Conservation (phyloP, 2,329 filamentous ascomycete genomes). For the Verruconis gallopava region DNA sequence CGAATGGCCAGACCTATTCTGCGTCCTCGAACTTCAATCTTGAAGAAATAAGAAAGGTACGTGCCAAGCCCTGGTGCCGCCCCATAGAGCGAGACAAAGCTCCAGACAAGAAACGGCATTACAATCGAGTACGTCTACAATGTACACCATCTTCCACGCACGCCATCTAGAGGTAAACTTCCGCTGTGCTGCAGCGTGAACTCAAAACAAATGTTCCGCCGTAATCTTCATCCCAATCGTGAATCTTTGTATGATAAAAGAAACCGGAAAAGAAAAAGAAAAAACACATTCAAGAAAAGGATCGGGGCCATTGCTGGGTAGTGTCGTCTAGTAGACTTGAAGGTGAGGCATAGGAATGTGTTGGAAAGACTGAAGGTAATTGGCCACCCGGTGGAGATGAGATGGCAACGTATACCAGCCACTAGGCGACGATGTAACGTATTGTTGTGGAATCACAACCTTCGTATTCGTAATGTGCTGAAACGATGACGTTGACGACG, state of each 20-base stretch:
- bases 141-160: neutral
- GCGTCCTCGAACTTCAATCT: too few species aligned
- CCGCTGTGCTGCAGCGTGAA: too few species aligned
- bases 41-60: too few species aligned
- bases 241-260: too few species aligned
- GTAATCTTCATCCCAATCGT: too few species aligned
- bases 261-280: neutral
- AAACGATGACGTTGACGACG: conserved; percentile 9
- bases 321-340: conserved; percentile 6
- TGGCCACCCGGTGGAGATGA: conserved; percentile 9
- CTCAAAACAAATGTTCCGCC: too few species aligned
- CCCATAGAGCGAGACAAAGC: too few species aligned
- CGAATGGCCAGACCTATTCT: too few species aligned
- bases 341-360: conserved; percentile 6
- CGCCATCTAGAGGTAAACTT: neutral
- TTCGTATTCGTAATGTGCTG: conserved; percentile 1
- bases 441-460: conserved; percentile 5
- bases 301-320: conserved; percentile 6
- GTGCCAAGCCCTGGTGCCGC: too few species aligned
- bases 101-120: too few species aligned
- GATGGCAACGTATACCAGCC: conserved; percentile 9
- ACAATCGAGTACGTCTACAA: neutral
- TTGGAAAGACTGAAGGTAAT: conserved; percentile 6
- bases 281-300: neutral
- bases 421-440: conserved; percentile 5